Percentiles rank a stretch among this genome's conserved stretches.
phyloP scores from a whole-genome alignment of 768 basidiomycete species.

The Macrolepiota dolichaula region DNA sequence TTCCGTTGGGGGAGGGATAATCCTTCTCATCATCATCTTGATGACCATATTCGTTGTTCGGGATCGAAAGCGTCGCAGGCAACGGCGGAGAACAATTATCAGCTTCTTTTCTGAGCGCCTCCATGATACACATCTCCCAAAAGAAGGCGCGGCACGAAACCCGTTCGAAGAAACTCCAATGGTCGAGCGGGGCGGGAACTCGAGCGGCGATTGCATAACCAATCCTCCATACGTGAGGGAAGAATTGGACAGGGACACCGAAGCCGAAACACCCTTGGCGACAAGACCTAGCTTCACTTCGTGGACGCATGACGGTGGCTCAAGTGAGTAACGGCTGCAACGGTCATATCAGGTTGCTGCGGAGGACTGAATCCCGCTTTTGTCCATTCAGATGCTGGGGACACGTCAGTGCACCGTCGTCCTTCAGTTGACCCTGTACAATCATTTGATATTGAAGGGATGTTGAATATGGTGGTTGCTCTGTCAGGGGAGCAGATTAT shows the following conservation, averaged over 20 bases:
- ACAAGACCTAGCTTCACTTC: background rate
- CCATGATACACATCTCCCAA: background rate
- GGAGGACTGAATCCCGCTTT: background rate
- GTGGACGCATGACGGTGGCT: background rate
- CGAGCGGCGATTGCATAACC: background rate
- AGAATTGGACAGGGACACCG: background rate
- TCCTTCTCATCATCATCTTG: slow-evolving; percentile 36
- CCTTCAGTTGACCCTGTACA: slow-evolving; percentile 21
- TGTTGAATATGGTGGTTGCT: slow-evolving; percentile 49
- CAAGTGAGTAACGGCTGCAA: background rate
- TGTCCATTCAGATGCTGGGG: background rate
- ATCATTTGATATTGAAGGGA: slow-evolving; percentile 48
- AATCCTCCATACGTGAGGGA: slow-evolving; percentile 6
- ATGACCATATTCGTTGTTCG: slow-evolving; percentile 42
- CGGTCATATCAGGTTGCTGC: background rate
- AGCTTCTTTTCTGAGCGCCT: background rate
- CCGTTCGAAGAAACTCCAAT: slow-evolving; percentile 1
- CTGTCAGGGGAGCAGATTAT: slow-evolving; percentile 27
- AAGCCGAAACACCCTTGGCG: background rate
- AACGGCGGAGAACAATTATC: slow-evolving; percentile 12
- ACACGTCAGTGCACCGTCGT: background rate
- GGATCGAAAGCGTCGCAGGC: slow-evolving; percentile 27
- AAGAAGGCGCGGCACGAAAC: background rate
- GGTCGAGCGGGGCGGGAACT: background rate
- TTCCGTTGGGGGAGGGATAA: slow-evolving; percentile 35